Evolutionary conservation across 768 basidiomycete species (phyloP).

Genomic region (Russula lepida): DNA sequence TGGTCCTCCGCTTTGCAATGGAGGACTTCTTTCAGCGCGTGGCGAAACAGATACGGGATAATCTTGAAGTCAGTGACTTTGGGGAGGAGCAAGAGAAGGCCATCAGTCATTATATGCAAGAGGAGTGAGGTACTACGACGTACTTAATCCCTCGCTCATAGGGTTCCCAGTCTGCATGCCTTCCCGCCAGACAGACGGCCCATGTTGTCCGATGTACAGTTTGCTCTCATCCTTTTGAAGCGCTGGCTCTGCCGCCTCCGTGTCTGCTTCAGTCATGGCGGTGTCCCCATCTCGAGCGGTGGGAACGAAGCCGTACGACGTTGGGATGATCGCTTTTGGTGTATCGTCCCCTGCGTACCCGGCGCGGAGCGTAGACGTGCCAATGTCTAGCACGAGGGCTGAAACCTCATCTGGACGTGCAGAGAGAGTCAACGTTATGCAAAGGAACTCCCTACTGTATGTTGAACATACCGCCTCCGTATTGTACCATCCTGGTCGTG

Average conservation of each 20-base stretch:
- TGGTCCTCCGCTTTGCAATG: conserved; percentile 73
- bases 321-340: conserved; percentile 86
- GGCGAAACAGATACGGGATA: conserved; percentile 59
- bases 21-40: conserved; percentile 72
- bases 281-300: conserved; percentile 40
- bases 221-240: conserved; percentile 41
- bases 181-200: conserved; percentile 84
- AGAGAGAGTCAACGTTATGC: neutral
- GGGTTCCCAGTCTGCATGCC: conserved; percentile 84
- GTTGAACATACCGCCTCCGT: conserved; percentile 64
- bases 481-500: conserved; percentile 63
- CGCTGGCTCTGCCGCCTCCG: conserved; percentile 28
- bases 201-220: conserved; percentile 78
- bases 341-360: conserved; percentile 98
- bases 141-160: conserved; percentile 77
- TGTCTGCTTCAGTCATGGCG: conserved; percentile 44
- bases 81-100: neutral
- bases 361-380: conserved; percentile 79
- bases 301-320: conserved; percentile 73
- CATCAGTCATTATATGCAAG: neutral
- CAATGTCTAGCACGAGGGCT: conserved; percentile 92
- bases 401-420: conserved; percentile 81
- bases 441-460: neutral
- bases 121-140: conserved; percentile 25
- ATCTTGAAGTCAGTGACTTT: conserved; percentile 72